Evolutionary conservation across 2,329 filamentous ascomycete genomes (phyloP).

Genomic region (Trichoderma sp.): DNA sequence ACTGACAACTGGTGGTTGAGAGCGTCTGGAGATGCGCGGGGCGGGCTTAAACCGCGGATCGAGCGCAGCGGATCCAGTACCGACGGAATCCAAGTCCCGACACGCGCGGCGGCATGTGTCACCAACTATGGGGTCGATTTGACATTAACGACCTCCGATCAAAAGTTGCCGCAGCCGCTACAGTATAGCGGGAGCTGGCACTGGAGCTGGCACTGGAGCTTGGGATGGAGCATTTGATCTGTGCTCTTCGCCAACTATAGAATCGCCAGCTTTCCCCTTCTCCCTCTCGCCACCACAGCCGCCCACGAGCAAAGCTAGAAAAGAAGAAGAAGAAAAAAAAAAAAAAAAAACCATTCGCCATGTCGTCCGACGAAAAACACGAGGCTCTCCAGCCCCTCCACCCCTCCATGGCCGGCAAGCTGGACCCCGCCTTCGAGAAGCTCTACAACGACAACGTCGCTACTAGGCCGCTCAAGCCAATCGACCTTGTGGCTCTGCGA

Average conservation of each 20-base stretch:
- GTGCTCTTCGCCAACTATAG: neutral
- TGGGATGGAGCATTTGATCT: neutral
- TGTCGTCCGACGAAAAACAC: slow-evolving; percentile 29
- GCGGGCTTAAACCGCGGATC: too few species aligned
- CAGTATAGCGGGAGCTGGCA: too few species aligned
- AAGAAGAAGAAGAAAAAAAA: neutral
- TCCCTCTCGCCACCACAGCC: neutral
- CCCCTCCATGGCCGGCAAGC: slow-evolving; percentile 42
- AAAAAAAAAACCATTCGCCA: neutral
- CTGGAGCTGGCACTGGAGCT: neutral
- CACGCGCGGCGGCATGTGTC: neutral
- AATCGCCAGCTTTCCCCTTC: neutral
- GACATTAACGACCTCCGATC: neutral
- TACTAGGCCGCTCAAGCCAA: slow-evolving; percentile 38
- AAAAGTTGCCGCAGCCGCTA: neutral
- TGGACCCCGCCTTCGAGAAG: slow-evolving; percentile 46
- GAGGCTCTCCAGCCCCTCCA: slow-evolving; percentile 49
- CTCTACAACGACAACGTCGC: slow-evolving; percentile 47
- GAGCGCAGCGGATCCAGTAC: too few species aligned
- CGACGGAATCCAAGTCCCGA: too few species aligned
- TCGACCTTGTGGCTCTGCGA: slow-evolving; percentile 39
- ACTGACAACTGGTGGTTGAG: neutral
- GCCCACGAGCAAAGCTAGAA: neutral
- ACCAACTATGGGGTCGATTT: neutral
- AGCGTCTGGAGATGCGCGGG: neutral